Base-by-base conservation (phyloP, 2,329 filamentous ascomycete genomes). In the Beauveria australis region DNA sequence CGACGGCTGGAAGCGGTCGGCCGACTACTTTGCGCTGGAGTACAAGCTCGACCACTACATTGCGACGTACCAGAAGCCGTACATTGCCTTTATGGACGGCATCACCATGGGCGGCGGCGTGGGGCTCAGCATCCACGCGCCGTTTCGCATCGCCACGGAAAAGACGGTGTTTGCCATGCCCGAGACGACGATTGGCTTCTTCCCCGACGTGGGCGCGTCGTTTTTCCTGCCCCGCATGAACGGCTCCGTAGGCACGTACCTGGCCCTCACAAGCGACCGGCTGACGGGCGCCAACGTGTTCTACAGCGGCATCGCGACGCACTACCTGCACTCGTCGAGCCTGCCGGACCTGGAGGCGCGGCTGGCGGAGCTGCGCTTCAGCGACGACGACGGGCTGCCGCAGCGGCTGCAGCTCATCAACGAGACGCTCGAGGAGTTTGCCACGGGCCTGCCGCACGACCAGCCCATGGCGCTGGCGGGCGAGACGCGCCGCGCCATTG, bases 71-170 rank as follows among this genome's bases (percentile, higher is more conserved):
- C 73, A 79, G 63, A 99, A 97, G 78, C 94, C 94, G 0, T 96
- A 94, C 71, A 85, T 99, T 57, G 89, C 94, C 37, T 89, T 97
- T 71, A 95, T 99, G 88, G 94, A 99, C 71, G 94, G 94, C 62
- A 89, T 96, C 73, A 99, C 95, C 57, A 99, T 99, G 94, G 94
- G 94, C 60, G 94, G 94, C 60, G 94, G 94, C 66, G 94, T 97
- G 58, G 94, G 94, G 7, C 83, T 99, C 61, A 95, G 90, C 73
- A 84, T 96, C 57, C 95, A 99, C 75, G 93, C 94, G 2, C 95
- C 94, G 3, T 93, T 99, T 81, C 84, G 94, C 63, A 96, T 99
- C 71, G 94, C 94, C 43, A 99, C 94, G 3, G 94, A 99, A 76
- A 89, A 88, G 71, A 99, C 94, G 6, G 77, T 96, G 53, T 97